A percentile compares a stretch with the other conserved stretches of the same genome.
These are phyloP conservation scores for Candida qinlingensis DNA, from an alignment of 805 yeast genomes.

Conservation along the genomic window DNA sequence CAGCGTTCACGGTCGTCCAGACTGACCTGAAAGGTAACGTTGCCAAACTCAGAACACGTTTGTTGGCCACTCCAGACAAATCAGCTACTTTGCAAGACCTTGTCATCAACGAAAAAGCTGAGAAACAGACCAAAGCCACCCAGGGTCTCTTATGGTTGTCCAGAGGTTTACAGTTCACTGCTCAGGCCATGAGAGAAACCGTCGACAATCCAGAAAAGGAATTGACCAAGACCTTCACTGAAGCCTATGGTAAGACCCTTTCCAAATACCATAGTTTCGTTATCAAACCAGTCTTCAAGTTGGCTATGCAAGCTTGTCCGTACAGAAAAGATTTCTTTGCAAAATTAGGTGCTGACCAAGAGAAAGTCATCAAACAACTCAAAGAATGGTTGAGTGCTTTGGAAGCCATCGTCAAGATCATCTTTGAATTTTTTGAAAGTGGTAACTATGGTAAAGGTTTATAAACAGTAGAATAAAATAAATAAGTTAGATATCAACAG, in stretches of 20 bases:
- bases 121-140: conserved; percentile 68
- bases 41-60: conserved; percentile 62
- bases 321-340: conserved; percentile 80
- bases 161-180: conserved; percentile 86
- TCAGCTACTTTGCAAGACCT: conserved; percentile 72
- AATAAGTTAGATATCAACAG: not conserved
- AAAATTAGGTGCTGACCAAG: conserved; percentile 75
- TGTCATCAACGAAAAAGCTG: conserved; percentile 64
- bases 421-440: conserved; percentile 66
- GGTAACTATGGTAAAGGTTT: conserved; percentile 90
- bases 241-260: conserved; percentile 77
- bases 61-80: conserved; percentile 57
- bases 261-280: conserved; percentile 77
- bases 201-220: conserved; percentile 57
- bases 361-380: conserved; percentile 59
- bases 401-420: conserved; percentile 65
- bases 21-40: conserved; percentile 87
- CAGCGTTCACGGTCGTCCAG: conserved; percentile 82
- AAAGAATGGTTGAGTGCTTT: conserved; percentile 70
- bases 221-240: conserved; percentile 72
- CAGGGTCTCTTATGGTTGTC: conserved; percentile 87
- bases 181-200: conserved; percentile 80
- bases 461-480: conserved; percentile 28
- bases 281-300: conserved; percentile 79
- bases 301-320: conserved; percentile 95